phyloP scores from a whole-genome alignment of 108 stramenopile species.

The Skeletonema costatum region DNA sequence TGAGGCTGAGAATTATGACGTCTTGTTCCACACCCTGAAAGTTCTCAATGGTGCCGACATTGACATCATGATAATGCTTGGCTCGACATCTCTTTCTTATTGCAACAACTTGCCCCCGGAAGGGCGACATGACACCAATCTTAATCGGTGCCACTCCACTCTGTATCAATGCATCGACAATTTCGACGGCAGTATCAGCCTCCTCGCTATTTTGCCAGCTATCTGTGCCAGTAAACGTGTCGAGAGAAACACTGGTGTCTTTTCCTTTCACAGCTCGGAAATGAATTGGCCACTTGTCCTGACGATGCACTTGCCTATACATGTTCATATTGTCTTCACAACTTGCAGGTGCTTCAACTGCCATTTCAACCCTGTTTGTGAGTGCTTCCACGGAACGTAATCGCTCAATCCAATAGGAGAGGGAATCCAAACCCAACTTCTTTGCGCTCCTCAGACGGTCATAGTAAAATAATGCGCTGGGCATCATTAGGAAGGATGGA shows the following conservation, averaged over 20 bases:
- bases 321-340: not conserved
- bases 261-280: constrained; percentile 62
- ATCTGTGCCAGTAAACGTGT: constrained; percentile 59
- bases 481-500: constrained; percentile 65
- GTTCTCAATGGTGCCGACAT: constrained; percentile 77
- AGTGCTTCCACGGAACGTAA: constrained; percentile 56
- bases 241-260: constrained; percentile 52
- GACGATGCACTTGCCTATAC: constrained; percentile 30
- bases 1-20: constrained; percentile 70
- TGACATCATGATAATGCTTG: constrained; percentile 46
- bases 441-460: constrained; percentile 56
- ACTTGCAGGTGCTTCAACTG: not conserved
- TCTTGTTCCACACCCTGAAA: constrained; percentile 79
- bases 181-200: constrained; percentile 52
- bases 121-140: constrained; percentile 78
- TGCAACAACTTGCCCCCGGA: constrained; percentile 69
- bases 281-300: constrained; percentile 67
- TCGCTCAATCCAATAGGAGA: constrained; percentile 43
- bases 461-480: constrained; percentile 68
- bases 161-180: constrained; percentile 40
- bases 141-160: constrained; percentile 31
- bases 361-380: constrained; percentile 17
- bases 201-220: constrained; percentile 68
- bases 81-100: constrained; percentile 61
- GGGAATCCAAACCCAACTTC: not conserved